A percentile compares a stretch with the other conserved stretches of the same genome.
Evolutionary conservation across 192 early-diverging fungal genomes (phyloP).

Genomic region (Coemansia sp.): DNA sequence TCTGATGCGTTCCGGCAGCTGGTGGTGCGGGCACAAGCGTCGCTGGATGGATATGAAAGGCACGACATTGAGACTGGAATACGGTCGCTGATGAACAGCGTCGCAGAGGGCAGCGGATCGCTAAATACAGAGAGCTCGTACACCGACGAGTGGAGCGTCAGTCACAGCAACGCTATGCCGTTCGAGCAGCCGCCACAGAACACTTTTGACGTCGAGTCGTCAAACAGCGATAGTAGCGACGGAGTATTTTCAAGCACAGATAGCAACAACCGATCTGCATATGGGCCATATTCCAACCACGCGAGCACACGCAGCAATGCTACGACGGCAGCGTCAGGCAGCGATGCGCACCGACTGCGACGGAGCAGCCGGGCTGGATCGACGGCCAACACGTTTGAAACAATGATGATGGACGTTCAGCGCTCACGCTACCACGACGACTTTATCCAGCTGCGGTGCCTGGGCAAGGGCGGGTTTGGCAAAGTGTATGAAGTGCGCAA

Average conservation of each 20-base stretch:
- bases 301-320: not conserved
- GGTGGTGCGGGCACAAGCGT: constrained; percentile 72
- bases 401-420: constrained; percentile 47
- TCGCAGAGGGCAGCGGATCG: constrained; percentile 27
- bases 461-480: constrained; percentile 94
- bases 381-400: constrained; percentile 21
- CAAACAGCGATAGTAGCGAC: not conserved
- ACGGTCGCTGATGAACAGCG: constrained; percentile 32
- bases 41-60: constrained; percentile 53
- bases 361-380: constrained; percentile 5
- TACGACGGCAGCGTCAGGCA: not conserved
- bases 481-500: constrained; percentile 80
- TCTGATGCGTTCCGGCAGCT: constrained; percentile 83
- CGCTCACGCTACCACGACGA: constrained; percentile 74
- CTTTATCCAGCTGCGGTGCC: constrained; percentile 71
- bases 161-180: not conserved
- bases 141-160: constrained; percentile 11
- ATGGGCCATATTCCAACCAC: not conserved
- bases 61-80: constrained; percentile 49
- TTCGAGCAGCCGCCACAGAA: not conserved
- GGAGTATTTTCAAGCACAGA: not conserved
- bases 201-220: not conserved
- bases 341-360: not conserved
- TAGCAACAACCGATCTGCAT: not conserved
- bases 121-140: constrained; percentile 18